phyloP scores from a whole-genome alignment of 78 protist species.

The Dictyostelium firmibasis region DNA sequence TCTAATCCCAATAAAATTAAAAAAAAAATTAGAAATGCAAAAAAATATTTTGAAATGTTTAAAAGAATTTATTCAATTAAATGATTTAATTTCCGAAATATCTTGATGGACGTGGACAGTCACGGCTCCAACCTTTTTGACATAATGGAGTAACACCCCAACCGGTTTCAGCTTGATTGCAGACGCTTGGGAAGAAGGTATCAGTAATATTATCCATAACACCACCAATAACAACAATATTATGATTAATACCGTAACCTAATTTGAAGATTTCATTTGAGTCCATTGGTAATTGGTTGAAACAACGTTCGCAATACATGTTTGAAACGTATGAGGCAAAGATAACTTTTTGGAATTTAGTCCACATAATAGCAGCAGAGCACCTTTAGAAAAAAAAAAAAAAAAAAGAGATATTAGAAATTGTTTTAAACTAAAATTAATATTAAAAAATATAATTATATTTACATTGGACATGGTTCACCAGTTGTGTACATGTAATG shows the following conservation, averaged over 20 bases:
- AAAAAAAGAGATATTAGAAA: not conserved
- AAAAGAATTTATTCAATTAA: not conserved
- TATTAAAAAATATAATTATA: not conserved
- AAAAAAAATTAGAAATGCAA: not conserved
- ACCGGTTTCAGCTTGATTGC: not conserved
- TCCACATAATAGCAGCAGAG: slow-evolving; percentile 2
- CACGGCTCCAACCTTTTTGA: not conserved
- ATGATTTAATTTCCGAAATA: not conserved
- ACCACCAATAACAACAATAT: slow-evolving; percentile 37
- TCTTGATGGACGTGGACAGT: not conserved
- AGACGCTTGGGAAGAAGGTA: not conserved
- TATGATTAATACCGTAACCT: slow-evolving; percentile 18
- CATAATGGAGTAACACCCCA: not conserved
- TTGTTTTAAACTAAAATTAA: not conserved
- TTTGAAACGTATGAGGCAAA: slow-evolving; percentile 31
- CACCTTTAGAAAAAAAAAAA: not conserved
- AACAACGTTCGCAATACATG: slow-evolving; percentile 61
- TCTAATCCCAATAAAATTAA: no score
- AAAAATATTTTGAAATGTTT: no score
- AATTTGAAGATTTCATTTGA: slow-evolving; percentile 16
- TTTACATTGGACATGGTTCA: slow-evolving; percentile 56
- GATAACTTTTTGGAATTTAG: slow-evolving; percentile 8
- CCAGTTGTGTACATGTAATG: slow-evolving; percentile 43
- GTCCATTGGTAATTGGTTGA: slow-evolving; percentile 49
- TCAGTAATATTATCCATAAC: not conserved